Conservation (phyloP, 2,329 filamentous ascomycete genomes). For the Dryadomyces sulphureus region DNA sequence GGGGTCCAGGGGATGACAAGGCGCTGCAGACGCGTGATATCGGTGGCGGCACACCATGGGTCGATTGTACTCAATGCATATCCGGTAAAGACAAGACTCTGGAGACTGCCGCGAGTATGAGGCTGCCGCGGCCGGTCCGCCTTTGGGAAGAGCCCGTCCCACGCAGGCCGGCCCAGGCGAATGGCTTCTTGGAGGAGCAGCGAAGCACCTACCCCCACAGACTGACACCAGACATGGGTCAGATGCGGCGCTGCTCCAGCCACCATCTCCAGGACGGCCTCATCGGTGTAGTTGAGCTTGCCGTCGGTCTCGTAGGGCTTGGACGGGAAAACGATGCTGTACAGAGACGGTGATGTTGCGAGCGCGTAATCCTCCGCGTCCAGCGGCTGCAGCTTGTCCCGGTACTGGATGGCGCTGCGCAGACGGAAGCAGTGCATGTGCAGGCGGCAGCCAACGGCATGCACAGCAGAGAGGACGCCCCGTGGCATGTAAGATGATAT, state of each 20-base stretch:
- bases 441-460: background rate
- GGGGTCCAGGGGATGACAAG: background rate
- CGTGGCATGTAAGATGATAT: background rate
- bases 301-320: background rate
- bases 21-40: background rate
- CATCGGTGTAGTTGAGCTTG: background rate
- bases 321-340: background rate
- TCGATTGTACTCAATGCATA: background rate
- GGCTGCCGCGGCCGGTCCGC: too few relatives aligned
- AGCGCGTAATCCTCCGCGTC: background rate
- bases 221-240: background rate
- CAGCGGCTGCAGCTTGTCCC: background rate
- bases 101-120: background rate
- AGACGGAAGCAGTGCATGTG: background rate
- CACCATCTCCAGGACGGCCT: background rate
- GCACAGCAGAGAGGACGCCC: background rate
- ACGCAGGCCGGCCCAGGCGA: background rate
- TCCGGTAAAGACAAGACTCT: background rate
- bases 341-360: background rate
- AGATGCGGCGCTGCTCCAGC: background rate
- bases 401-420: background rate
- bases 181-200: background rate
- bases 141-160: background rate
- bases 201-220: background rate
- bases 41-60: background rate